A percentile compares a stretch with the other conserved stretches of the same genome.
phyloP scores from a whole-genome alignment of 257 asterid species.

The Solanum chiquidenum region DNA sequence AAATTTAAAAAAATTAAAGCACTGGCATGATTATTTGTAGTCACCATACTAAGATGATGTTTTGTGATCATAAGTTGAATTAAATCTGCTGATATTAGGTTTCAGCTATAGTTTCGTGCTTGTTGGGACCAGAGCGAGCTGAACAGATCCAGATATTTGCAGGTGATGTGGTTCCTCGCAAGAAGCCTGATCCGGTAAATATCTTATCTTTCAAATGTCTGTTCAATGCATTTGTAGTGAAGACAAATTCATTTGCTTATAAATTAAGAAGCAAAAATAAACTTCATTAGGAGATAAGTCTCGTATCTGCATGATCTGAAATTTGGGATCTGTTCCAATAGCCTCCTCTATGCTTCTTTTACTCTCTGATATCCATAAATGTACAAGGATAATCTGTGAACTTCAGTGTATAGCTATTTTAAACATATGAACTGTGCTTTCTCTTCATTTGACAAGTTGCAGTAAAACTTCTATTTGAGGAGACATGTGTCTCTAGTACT shows the following conservation, averaged over 20 bases:
- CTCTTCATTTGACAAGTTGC: background rate
- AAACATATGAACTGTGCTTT: background rate
- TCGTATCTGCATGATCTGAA: background rate
- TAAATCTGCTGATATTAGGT: slow-evolving; percentile 32
- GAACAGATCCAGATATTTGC: slow-evolving; percentile 81
- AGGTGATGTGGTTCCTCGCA: slow-evolving; percentile 93
- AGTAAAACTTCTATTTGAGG: background rate
- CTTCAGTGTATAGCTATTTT: background rate
- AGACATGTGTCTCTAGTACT: background rate
- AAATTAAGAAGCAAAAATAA: background rate
- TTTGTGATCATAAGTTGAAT: background rate
- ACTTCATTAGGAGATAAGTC: background rate
- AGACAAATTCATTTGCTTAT: background rate
- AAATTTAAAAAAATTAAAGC: background rate
- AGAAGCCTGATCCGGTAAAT: slow-evolving; percentile 95
- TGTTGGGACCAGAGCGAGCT: slow-evolving; percentile 77
- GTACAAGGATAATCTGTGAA: background rate
- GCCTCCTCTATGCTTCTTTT: background rate
- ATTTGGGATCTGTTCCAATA: background rate
- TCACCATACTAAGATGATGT: background rate
- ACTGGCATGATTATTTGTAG: background rate
- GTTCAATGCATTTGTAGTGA: background rate
- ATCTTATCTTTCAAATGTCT: slow-evolving; percentile 1
- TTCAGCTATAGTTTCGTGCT: slow-evolving; percentile 85
- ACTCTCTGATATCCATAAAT: background rate